Conservation (phyloP, 2,329 filamentous ascomycete genomes). For the Neodidymelliopsis sp. region DNA sequence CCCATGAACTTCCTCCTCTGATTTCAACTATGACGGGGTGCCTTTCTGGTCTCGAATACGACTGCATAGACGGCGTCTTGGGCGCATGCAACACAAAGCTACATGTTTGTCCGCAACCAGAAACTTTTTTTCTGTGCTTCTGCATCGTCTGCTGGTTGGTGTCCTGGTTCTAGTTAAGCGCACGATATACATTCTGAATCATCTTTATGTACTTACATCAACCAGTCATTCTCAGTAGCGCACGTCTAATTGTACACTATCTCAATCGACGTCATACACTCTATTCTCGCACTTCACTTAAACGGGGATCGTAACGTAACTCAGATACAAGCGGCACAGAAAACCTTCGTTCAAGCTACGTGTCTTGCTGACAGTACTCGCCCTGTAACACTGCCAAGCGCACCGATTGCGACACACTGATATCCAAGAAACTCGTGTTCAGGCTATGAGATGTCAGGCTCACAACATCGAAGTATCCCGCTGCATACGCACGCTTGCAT, state of each 20-base stretch:
- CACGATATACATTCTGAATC: background rate
- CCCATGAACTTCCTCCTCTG: background rate
- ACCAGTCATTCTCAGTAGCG: background rate
- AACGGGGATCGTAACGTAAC: no score
- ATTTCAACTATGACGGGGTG: background rate
- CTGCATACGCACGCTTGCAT: conserved; percentile 13
- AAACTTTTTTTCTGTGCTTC: background rate
- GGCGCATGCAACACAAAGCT: background rate
- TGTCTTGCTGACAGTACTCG: background rate
- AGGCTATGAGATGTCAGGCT: background rate
- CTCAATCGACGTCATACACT: background rate
- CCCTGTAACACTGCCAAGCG: background rate
- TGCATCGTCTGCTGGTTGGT: conserved; percentile 9
- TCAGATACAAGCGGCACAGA: background rate
- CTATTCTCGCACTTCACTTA: no score
- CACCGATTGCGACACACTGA: background rate
- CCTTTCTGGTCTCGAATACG: background rate
- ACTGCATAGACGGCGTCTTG: conserved; percentile 18
- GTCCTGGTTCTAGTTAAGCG: background rate
- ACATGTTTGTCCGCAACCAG: no score
- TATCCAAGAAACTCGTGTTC: background rate
- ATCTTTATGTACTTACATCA: background rate
- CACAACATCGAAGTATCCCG: background rate
- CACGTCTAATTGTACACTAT: background rate
- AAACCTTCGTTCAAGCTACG: background rate